Conservation (phyloP, 805 yeast species). For the Candida ipomoeae region DNA sequence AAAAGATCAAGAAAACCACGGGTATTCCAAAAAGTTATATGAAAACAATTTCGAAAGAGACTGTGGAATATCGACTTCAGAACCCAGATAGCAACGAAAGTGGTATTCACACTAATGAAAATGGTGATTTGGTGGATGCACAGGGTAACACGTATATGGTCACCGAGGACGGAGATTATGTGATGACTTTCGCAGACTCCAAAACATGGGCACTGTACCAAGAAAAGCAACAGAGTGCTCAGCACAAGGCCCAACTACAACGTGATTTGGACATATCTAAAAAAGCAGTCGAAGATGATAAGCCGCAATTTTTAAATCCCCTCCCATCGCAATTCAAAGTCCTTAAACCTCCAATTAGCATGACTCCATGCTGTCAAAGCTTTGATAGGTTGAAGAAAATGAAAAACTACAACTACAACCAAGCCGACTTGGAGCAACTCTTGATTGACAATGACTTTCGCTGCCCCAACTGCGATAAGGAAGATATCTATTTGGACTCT, state of each 20-base stretch:
- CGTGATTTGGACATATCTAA: slow-evolving; percentile 42
- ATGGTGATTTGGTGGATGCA: slow-evolving; percentile 42
- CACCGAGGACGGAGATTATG: slow-evolving; percentile 93
- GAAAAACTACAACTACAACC: slow-evolving; percentile 37
- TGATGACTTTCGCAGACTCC: slow-evolving; percentile 90
- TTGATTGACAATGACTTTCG: slow-evolving; percentile 80
- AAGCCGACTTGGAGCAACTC: slow-evolving; percentile 36
- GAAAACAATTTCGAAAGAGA: slow-evolving; percentile 78
- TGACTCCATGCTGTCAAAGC: slow-evolving; percentile 74
- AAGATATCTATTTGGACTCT: slow-evolving; percentile 73
- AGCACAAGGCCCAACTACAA: slow-evolving; percentile 45
- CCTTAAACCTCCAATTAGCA: slow-evolving; percentile 62
- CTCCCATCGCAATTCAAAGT: slow-evolving; percentile 41
- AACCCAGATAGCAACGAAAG: slow-evolving; percentile 23
- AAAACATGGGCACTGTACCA: slow-evolving; percentile 88
- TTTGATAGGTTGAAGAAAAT: slow-evolving; percentile 55
- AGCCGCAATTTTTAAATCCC: slow-evolving; percentile 61
- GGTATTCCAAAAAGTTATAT: slow-evolving; percentile 96
- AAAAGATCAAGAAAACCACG: slow-evolving; percentile 84
- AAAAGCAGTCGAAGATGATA: slow-evolving; percentile 27
- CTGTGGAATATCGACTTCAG: slow-evolving; percentile 49
- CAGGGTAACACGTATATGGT: slow-evolving; percentile 66
- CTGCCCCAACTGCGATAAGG: slow-evolving; percentile 81
- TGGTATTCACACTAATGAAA: slow-evolving; percentile 34
- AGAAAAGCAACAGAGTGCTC: slow-evolving; percentile 54